Evolutionary conservation across 192 early-diverging fungal species (phyloP), one percentile per base, ranked within the genome.

Genomic region (Entophlyctis luteolus): DNA sequence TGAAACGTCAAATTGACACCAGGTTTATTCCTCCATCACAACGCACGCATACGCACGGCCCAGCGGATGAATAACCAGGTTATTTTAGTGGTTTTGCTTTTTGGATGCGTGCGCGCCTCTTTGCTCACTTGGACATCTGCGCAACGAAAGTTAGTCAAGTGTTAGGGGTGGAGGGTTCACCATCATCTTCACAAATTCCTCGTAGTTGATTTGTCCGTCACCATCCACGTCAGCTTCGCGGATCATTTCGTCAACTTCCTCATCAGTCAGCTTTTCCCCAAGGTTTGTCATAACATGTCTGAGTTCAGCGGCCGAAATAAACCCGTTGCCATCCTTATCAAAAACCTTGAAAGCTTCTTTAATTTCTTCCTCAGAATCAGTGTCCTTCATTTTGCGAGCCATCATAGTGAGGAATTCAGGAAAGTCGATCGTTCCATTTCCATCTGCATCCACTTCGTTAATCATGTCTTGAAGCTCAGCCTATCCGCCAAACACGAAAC

Each of bases 271-370:
- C 67, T 88, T 91, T 80, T 93, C 90, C 63, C 93, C 94, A 49
- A 97, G 85, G 75, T 87, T 89, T 62, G 91, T 94, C 89, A 97
- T 93, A 59, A 96, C 91, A 62, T 91, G 90, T 47, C 89, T 81
- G 50, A 97, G 86, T 79, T 97, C 94, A 42, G 90, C 86, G 57
- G 92, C 87, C 10, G 90, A 89, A 72, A 97, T 97, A 78, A 84
- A 88, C 55, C 94, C 93, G 73, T 92, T 89, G 72, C 89, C 90
- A 74, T 95, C 90, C 89, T 95, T 94, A 82, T 95, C 95, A 79
- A 97, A 96, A 46, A 95, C 91, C 79, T 89, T 90, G 88, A 95
- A 96, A 25, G 94, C 94, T 81, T 97, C 94, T 71, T 87, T 85
- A 68, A 95, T 91, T 78, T 96, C 94, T 72, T 90, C 93, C 77